Percentiles rank a stretch among this genome's conserved stretches.
Evolutionary conservation across 768 basidiomycete species (phyloP).

Genomic region (Rhizopogon rudus): DNA sequence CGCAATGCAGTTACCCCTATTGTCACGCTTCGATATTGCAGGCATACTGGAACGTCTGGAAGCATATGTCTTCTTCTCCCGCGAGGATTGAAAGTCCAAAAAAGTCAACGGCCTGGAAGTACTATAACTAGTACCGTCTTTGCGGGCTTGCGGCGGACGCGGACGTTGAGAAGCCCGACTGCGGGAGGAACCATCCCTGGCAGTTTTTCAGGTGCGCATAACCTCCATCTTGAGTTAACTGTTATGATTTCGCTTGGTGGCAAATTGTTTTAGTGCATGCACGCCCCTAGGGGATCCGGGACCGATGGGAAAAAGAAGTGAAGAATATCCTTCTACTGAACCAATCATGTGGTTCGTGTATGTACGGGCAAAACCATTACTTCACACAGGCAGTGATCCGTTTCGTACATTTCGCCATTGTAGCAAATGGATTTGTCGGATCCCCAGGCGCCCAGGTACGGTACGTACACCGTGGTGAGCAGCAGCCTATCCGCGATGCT

Average conservation of each 20-base stretch:
- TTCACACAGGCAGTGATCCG: background rate
- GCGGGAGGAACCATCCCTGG: background rate
- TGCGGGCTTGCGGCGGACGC: background rate
- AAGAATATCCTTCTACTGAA: background rate
- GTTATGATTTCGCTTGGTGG: background rate
- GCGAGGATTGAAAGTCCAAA: background rate
- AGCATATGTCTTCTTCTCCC: background rate
- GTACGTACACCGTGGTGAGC: background rate
- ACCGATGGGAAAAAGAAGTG: background rate
- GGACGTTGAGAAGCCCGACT: background rate
- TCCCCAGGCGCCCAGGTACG: background rate
- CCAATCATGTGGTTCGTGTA: background rate
- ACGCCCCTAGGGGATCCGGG: background rate
- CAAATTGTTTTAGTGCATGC: background rate
- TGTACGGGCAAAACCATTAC: background rate
- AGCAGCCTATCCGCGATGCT: background rate
- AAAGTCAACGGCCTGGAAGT: background rate
- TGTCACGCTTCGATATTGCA: too few species aligned
- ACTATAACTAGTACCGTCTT: background rate
- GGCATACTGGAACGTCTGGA: background rate
- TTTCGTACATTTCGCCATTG: background rate
- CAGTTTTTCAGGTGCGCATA: background rate
- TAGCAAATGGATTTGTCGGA: background rate
- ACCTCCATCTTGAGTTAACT: background rate
- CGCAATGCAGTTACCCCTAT: background rate